Conservation (phyloP, 2,329 filamentous ascomycete genomes). For the Emmonsiellopsis sp. region DNA sequence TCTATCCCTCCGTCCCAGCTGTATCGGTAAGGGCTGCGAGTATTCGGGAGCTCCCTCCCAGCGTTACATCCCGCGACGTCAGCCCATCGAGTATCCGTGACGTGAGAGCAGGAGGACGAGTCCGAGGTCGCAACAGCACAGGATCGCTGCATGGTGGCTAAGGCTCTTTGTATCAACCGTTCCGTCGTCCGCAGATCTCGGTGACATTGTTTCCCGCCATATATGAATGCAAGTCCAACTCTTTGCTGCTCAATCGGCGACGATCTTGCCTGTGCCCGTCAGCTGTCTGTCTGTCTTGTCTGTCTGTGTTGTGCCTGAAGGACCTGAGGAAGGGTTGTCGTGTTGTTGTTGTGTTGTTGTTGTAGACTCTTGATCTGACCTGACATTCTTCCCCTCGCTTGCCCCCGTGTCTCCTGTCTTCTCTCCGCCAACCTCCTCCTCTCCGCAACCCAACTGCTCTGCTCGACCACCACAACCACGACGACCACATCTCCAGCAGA, state of each 20-base stretch:
- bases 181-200: slow-evolving; percentile 1
- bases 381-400: no score
- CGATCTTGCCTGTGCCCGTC: not conserved
- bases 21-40: not conserved
- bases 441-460: no score
- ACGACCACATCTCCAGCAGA: not conserved
- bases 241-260: not conserved
- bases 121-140: not conserved
- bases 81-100: not conserved
- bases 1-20: not conserved
- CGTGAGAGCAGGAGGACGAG: not conserved
- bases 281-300: not conserved
- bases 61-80: not conserved
- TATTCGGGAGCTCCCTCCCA: not conserved
- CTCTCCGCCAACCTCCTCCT: no score
- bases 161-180: slow-evolving; percentile 4
- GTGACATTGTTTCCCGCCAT: not conserved
- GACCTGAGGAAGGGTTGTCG: no score
- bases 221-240: slow-evolving; percentile 1
- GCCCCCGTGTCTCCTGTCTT: no score
- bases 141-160: slow-evolving; percentile 2
- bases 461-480: not conserved
- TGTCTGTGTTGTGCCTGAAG: not conserved
- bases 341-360: no score
- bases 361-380: no score